Base-by-base conservation (phyloP, 2,329 filamentous ascomycete genomes). In the Aspergillus japonicus region DNA sequence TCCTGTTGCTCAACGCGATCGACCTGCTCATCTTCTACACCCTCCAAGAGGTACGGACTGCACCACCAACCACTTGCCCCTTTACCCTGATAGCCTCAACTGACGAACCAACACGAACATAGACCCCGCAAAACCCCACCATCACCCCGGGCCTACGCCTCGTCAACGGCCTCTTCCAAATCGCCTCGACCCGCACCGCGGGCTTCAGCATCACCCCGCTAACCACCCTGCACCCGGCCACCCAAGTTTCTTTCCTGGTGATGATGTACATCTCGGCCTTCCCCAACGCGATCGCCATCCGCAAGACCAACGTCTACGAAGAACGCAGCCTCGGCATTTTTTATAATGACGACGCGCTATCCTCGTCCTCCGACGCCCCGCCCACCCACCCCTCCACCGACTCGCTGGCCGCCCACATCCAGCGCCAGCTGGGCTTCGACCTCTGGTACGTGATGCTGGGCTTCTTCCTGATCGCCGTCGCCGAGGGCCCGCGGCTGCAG, bases 381-480 rank as follows among this genome's bases (percentile, higher is more conserved):
- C 50, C 81, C 84, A n/a, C 81, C 81, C 24, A 82, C 78, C 50
- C 84, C 87, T 57, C 84, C 7, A 8, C 26, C 2, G 54, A 57
- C 50, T 92, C 88, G 54, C 96, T 97, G 47, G 90, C 91, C 2
- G 88, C 90, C 33, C 94, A 98, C 85, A 83, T 98, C 71, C 89
- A 94, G 50, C 87, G 90, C 48, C 94, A 98, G 75, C 84, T 98
- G 26, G 96, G 92, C 31, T 98, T 97, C 79, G 94, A 98, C 76
- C 77, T 98, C 75, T 98, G 94, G 94, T 98, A 91, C 71, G 89
- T 98, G 60, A 96, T 96, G 73, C 75, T 97, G 19, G 94, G 93
- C 1, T 87, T 95, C 68, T 98, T 98, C 78, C 85, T 97, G 71
- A 89, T 98, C 68, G 84, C 89, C 61, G 95, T 98, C 67, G 87